These are phyloP conservation scores for Klebsormidium nitens DNA, from an alignment of 139 green algal genomes.

Conservation along the genomic window DNA sequence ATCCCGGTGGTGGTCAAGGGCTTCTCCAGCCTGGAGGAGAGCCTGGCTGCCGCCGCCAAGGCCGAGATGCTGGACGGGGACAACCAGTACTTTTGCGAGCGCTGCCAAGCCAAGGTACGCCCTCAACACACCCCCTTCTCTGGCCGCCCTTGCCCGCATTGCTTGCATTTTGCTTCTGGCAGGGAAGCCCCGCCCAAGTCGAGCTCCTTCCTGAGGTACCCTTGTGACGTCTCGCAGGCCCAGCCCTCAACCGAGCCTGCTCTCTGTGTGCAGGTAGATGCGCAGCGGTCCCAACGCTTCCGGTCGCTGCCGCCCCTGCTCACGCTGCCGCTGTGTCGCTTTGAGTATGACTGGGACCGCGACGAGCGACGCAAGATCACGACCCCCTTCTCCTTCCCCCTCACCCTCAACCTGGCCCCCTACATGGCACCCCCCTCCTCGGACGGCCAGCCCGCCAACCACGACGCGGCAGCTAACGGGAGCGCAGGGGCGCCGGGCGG, in stretches of 20 bases:
- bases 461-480: no score
- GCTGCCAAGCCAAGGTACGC: constrained; percentile 3
- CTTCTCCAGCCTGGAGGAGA: not conserved
- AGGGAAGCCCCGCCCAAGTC: no score
- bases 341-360: constrained; percentile 4
- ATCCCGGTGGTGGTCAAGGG: not conserved
- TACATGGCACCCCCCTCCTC: no score
- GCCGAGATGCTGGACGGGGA: constrained; percentile 67
- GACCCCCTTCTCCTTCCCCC: constrained; percentile 10
- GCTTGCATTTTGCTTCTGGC: no score
- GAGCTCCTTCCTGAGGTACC: no score
- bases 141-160: constrained; percentile 3
- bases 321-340: constrained; percentile 3
- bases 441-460: no score
- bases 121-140: no score
- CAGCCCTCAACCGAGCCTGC: no score
- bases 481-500: no score
- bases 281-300: not conserved
- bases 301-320: constrained; percentile 3
- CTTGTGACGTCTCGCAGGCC: no score
- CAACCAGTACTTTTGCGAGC: constrained; percentile 76
- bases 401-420: constrained; percentile 33
- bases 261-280: not conserved
- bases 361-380: not conserved
- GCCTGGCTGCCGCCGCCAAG: constrained; percentile 18